These are phyloP conservation scores for Fraxinus angustifolia DNA, from an alignment of 305 asterid genomes.

Conservation along the genomic window DNA sequence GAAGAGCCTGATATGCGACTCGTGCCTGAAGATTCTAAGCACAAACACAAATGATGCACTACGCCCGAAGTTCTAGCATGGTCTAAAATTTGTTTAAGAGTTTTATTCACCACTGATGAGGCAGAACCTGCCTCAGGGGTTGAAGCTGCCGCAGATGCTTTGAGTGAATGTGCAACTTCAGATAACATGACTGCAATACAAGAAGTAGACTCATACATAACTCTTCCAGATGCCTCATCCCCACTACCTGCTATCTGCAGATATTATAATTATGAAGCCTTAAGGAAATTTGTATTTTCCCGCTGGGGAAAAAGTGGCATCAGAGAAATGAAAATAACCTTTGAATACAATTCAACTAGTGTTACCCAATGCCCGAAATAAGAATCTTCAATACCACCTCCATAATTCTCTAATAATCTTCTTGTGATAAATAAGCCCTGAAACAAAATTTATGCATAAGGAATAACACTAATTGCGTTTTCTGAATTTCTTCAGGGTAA, in stretches of 20 bases:
- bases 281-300: conserved; percentile 22
- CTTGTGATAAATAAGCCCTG: conserved; percentile 80
- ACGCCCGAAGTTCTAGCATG: conserved; percentile 72
- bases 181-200: conserved; percentile 80
- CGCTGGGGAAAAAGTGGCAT: conserved; percentile 6
- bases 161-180: conserved; percentile 66
- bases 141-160: conserved; percentile 54
- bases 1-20: conserved; percentile 89
- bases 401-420: conserved; percentile 63
- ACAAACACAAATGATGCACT: conserved; percentile 56
- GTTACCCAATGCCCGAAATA: conserved; percentile 73
- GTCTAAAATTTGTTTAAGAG: conserved; percentile 55
- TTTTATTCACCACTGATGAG: conserved; percentile 45
- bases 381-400: conserved; percentile 52
- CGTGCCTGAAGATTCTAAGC: conserved; percentile 85
- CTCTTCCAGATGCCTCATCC: conserved; percentile 74
- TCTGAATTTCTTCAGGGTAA: conserved; percentile 23
- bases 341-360: conserved; percentile 63
- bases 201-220: conserved; percentile 73
- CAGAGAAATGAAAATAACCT: conserved; percentile 53
- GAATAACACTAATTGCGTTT: conserved; percentile 13
- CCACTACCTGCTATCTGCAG: conserved; percentile 61
- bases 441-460: conserved; percentile 26
- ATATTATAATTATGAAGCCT: conserved; percentile 26
- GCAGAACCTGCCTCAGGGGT: conserved; percentile 42